phyloP scores from a whole-genome alignment of 768 basidiomycete genomes.

The Hygrocybe coccinea region DNA sequence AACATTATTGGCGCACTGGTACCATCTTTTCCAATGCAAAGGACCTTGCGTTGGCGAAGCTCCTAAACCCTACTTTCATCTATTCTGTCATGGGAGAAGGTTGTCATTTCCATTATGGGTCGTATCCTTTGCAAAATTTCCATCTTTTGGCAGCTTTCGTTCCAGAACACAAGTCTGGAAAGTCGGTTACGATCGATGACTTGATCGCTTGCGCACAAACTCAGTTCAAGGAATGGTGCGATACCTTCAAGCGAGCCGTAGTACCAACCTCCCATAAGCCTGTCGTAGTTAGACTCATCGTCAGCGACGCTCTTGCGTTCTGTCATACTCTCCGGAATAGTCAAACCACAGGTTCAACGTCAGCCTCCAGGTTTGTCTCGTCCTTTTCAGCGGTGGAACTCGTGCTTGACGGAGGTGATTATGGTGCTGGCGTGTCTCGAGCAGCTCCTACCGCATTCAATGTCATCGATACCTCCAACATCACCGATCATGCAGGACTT shows the following conservation, averaged over 20 bases:
- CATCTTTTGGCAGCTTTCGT: constrained; percentile 28
- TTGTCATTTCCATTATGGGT: constrained; percentile 31
- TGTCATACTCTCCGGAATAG: constrained; percentile 20
- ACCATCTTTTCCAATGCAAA: constrained; percentile 19
- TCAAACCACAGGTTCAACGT: no score
- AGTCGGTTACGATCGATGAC: constrained; percentile 5
- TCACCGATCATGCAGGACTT: constrained; percentile 35
- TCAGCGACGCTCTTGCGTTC: constrained; percentile 25
- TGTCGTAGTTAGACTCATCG: constrained; percentile 24
- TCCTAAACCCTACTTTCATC: constrained; percentile 34
- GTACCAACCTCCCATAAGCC: constrained; percentile 2
- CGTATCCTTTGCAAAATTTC: constrained; percentile 29
- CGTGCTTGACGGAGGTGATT: constrained; percentile 23
- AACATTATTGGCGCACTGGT: constrained; percentile 33
- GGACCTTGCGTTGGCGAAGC: constrained; percentile 17
- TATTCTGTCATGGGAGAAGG: constrained; percentile 30
- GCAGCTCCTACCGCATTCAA: constrained; percentile 31
- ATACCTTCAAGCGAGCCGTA: constrained; percentile 18
- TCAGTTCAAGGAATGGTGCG: constrained; percentile 30
- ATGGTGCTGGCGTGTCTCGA: constrained; percentile 6
- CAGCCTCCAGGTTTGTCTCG: no score
- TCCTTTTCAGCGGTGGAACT: not conserved
- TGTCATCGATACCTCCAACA: constrained; percentile 40
- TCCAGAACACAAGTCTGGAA: constrained; percentile 6
- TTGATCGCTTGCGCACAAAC: constrained; percentile 19